These are phyloP conservation scores for Boletus edulis DNA, from an alignment of 768 basidiomycete genomes.

Conservation along the genomic window DNA sequence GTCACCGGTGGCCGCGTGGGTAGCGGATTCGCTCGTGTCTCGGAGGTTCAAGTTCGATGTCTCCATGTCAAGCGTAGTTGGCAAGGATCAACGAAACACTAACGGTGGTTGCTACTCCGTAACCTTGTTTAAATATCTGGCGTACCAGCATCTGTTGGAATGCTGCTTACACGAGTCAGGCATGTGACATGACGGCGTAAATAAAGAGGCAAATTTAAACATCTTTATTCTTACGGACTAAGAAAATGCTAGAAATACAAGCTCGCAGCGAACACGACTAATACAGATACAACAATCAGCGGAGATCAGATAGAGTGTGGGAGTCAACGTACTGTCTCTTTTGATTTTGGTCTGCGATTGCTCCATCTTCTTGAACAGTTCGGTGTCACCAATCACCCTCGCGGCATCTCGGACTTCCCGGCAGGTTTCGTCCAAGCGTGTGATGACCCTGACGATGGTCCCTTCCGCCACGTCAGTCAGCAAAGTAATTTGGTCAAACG, in stretches of 20 bases:
- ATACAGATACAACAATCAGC: constrained; percentile 5
- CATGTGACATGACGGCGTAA: constrained; percentile 10
- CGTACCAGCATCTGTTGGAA: constrained; percentile 17
- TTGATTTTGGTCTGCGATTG: constrained; percentile 92
- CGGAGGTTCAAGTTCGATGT: not conserved
- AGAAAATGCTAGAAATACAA: constrained; percentile 64
- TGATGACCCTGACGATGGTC: constrained; percentile 95
- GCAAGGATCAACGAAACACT: not conserved
- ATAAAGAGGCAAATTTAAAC: not conserved
- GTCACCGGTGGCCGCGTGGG: not conserved
- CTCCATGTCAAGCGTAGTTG: constrained; percentile 14
- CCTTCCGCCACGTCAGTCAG: constrained; percentile 96
- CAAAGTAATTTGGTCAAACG: constrained; percentile 90
- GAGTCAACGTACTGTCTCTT: constrained; percentile 77
- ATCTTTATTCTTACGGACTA: not conserved
- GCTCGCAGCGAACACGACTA: constrained; percentile 86
- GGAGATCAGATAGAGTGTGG: not conserved
- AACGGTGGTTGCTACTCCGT: not conserved
- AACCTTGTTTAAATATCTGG: constrained; percentile 15
- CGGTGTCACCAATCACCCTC: constrained; percentile 93
- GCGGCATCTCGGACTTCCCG: constrained; percentile 96
- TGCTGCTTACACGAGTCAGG: constrained; percentile 5
- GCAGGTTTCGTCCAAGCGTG: constrained; percentile 94
- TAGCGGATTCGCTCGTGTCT: not conserved
- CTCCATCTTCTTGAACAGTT: constrained; percentile 97